These are phyloP conservation scores for Chlamydomonas asymmetrica DNA, from an alignment of 139 green algal species.

Conservation along the genomic window DNA sequence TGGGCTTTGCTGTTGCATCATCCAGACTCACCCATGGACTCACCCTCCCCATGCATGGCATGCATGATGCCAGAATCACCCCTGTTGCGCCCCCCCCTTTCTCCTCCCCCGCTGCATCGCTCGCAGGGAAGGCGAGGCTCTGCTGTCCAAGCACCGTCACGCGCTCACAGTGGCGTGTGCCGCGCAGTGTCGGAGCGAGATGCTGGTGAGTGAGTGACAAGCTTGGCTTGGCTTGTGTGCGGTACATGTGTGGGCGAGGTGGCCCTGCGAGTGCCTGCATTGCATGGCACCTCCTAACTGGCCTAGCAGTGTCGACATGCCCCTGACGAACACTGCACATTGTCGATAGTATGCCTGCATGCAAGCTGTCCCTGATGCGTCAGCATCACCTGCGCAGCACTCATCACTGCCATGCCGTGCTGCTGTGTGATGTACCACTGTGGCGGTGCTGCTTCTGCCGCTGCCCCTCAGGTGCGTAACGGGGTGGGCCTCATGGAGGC, in stretches of 20 bases:
- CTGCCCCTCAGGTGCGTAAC: not conserved
- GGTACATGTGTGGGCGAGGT: not conserved
- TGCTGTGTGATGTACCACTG: not conserved
- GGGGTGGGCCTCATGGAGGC: conserved; percentile 10
- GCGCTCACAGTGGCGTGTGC: conserved; percentile 6
- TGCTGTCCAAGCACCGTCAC: conserved; percentile 3
- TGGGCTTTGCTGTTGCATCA: no score
- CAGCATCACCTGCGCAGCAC: not conserved
- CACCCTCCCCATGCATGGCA: no score
- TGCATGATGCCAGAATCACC: no score
- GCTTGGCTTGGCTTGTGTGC: not conserved
- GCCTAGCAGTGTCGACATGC: not conserved
- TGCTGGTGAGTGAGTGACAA: conserved; percentile 3
- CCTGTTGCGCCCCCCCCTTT: no score
- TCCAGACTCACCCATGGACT: no score
- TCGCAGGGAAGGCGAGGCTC: no score
- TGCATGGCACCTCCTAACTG: not conserved
- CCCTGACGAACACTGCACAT: no score
- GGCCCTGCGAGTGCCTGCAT: not conserved
- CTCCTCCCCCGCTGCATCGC: no score
- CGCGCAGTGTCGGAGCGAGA: not conserved
- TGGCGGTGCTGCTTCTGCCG: not conserved
- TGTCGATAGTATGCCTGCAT: not conserved
- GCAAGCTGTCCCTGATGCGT: not conserved
- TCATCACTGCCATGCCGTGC: not conserved